Base-by-base conservation (phyloP, 2,329 filamentous ascomycete genomes). In the Xylariales sp. region DNA sequence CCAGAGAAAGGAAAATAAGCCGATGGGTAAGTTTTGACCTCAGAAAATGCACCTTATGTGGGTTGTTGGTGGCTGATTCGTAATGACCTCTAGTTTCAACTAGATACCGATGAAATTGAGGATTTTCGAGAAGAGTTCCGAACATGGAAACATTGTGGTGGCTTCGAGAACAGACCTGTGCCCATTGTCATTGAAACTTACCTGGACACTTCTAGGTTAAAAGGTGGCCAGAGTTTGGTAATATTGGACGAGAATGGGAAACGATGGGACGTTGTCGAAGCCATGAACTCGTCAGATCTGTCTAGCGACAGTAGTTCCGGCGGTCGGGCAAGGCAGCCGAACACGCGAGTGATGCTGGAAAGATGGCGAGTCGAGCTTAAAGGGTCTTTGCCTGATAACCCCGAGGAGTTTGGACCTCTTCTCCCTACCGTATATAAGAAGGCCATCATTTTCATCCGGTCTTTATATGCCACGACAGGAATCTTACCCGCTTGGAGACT, bases 401-500 rank as follows among this genome's bases (percentile, higher is more conserved):
- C 60, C 12, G 71, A 77, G 35, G 78, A 78, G 58, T 87, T 82
- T 58, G 77, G 76, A 6, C 70, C 70, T 9, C 71, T 69, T 22
- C 69, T 97, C 38, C 89, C 93, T 11, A 91, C 88, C 39, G 82
- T 95, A 44, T 98, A 98, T 74, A 98, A 98, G 68, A 93, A 95
- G 66, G 88, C 87, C 54, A 95, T 98, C 49, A 86, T 97, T 51
- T 81, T 96, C 53, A 96, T 97, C 65, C 80, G 93, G 46, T 89
- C 89, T 2, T 74, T 98, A 33, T 95, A 87, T 61, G 80, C 87
- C 37, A 86, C 86, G 41, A 80, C 88, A 29, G 84, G 87, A 53
- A 77, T 96, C 47, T 69, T 95, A 47, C 93, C 93, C 3, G 82
- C 86, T 18, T 95, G 86, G 82, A 94, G 84, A 65, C 85, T 95